Base-by-base conservation (phyloP, 208 protist genomes). In the Leishmania mexicana region DNA sequence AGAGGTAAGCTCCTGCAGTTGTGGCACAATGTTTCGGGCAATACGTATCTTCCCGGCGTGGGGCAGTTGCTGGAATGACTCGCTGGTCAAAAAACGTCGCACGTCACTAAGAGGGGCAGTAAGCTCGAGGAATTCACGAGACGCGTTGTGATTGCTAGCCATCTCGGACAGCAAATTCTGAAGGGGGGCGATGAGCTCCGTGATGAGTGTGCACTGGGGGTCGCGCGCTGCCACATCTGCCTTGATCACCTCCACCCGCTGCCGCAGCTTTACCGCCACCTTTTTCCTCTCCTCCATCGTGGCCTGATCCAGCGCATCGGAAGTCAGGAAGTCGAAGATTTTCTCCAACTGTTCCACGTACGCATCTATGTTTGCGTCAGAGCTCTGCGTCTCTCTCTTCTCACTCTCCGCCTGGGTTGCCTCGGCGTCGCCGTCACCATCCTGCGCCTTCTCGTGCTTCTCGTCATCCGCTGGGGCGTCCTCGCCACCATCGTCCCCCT, bases 171-270 rank as follows among this genome's bases (percentile, higher is more conserved):
- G 76, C 13, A 94, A 85, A 15, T 87, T 81, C 74, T 91, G 86
- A 49, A 96, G 84, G 0, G 89, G 89, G 6, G 76, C 58, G 80
- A 96, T 86, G 24, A 94, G 83, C 68, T 94, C 89, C 1, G 42
- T 84, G 42, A 93, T 64, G 31, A 90, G 65, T 10, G 79, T 57
- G 57, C 65, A 42, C 21, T 75, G 65, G 10, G 70, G 81, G 38
- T 58, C 78, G 35, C 42, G 64, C 40, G 42, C 77, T 57, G 65
- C 82, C 62, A 88, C 51, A 54, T 62, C 76, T 35, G 53, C 64
- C 42, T 88, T 86, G 51, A 93, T 85, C 0, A 49, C 42, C 31
- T 70, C n/a, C 68, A 95, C 78, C 0, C 72, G 83, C 75, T 78
- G 35, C 42, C 88, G 79, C 42, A 91, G 67, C 68, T 85, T 68